Conservation (phyloP, 106 monocot species). For the Dendrobium catenatum region DNA sequence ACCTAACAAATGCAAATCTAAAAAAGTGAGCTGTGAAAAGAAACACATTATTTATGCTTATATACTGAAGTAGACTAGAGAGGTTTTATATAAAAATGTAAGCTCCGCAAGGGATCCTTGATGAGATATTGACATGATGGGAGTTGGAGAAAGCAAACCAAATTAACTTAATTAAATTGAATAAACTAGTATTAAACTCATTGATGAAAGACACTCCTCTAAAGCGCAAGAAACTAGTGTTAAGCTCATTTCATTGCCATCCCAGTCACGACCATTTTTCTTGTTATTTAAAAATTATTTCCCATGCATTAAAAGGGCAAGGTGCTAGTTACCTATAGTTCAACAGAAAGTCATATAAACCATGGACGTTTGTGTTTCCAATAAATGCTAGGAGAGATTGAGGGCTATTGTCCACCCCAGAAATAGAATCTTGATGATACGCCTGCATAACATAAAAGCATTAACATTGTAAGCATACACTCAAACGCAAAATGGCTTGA, state of each 20-base stretch:
- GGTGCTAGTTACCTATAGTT: constrained; percentile 62
- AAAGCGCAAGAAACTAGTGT: not conserved
- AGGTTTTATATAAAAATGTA: not conserved
- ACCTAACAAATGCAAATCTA: not conserved
- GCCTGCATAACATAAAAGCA: constrained; percentile 35
- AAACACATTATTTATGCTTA: not conserved
- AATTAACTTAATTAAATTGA: not conserved
- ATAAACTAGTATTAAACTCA: not conserved
- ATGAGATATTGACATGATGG: not conserved
- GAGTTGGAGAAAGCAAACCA: not conserved
- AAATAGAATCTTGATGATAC: constrained; percentile 45
- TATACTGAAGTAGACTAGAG: not conserved
- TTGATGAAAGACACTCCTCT: not conserved
- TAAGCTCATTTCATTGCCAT: not conserved
- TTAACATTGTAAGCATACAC: not conserved
- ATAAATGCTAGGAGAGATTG: constrained; percentile 72
- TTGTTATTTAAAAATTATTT: not conserved
- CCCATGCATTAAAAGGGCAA: not conserved
- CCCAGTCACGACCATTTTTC: not conserved
- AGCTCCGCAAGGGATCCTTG: not conserved
- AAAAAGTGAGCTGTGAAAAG: not conserved
- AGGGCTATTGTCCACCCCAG: constrained; percentile 62
- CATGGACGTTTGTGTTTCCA: constrained; percentile 67
- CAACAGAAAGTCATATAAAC: constrained; percentile 77
- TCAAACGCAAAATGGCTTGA: not conserved